Percentiles rank a stretch among this genome's conserved stretches.
phyloP scores from a whole-genome alignment of 1,284 basidiomycete species.

The Melampsora larici-populina region DNA sequence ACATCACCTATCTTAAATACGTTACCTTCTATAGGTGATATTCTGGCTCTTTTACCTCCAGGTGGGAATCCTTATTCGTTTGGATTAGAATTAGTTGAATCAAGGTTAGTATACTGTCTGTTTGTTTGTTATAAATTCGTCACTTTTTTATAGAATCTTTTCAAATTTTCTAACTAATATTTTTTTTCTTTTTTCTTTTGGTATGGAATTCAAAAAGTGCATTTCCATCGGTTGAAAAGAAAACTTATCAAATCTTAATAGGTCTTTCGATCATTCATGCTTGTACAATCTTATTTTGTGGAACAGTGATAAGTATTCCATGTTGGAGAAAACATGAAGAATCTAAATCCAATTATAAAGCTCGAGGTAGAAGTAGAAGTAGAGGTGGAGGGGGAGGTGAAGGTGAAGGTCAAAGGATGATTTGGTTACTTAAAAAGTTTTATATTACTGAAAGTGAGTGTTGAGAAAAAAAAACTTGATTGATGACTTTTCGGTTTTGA shows the following conservation, averaged over 20 bases:
- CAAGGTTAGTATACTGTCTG: constrained; percentile 39
- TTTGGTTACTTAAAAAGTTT: constrained; percentile 35
- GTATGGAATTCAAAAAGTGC: constrained; percentile 6
- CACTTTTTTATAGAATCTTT: no score
- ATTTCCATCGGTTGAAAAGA: constrained; percentile 23
- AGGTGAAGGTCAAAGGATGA: neutral
- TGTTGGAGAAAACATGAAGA: no score
- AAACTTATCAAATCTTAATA: constrained; percentile 31
- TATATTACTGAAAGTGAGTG: constrained; percentile 26
- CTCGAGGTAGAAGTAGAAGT: no score
- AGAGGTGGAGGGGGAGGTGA: no score
- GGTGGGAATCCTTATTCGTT: constrained; percentile 32
- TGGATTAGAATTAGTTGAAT: constrained; percentile 30
- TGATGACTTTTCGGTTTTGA: neutral
- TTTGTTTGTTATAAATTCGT: no score
- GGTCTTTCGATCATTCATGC: constrained; percentile 34
- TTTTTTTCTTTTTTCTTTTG: no score
- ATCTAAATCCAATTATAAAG: no score
- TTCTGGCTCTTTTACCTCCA: constrained; percentile 12
- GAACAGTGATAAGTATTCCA: neutral
- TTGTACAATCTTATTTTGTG: constrained; percentile 34
- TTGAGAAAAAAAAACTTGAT: neutral
- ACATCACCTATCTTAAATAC: constrained; percentile 20
- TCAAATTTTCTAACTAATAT: no score
- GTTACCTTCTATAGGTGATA: constrained; percentile 26